Evolutionary conservation across 768 basidiomycete species (phyloP).

Genomic region (Suillus cothurnatus): DNA sequence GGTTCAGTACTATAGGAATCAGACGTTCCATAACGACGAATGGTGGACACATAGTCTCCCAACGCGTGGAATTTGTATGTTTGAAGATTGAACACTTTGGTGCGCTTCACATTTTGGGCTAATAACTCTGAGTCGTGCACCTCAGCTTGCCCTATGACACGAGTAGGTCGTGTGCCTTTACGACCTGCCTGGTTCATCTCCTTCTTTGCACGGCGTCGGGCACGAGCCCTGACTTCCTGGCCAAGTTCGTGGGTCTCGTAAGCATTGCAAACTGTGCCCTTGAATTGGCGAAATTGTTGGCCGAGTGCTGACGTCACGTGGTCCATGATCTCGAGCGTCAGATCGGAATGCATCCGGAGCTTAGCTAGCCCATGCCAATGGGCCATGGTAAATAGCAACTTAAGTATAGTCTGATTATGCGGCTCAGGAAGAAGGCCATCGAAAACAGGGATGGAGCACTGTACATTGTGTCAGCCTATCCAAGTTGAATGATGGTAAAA

Average conservation of each 20-base stretch:
- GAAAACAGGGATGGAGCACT: conserved; percentile 41
- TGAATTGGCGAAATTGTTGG: conserved; percentile 24
- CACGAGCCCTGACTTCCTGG: conserved; percentile 26
- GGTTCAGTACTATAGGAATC: no score
- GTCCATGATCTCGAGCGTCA: conserved; percentile 24
- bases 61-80: conserved; percentile 29
- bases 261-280: conserved; percentile 16
- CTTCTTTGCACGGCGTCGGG: conserved; percentile 14
- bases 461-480: no score
- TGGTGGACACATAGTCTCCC: conserved; percentile 12
- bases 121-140: no score
- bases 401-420: conserved; percentile 22
- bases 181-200: not conserved
- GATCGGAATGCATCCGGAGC: conserved; percentile 33
- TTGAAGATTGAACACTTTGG: conserved; percentile 17
- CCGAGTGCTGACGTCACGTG: conserved; percentile 25
- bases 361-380: conserved; percentile 41
- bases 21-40: no score
- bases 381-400: conserved; percentile 29
- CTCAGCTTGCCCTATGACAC: not conserved
- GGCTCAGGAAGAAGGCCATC: conserved; percentile 35
- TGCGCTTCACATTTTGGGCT: no score
- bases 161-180: not conserved
- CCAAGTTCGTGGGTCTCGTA: conserved; percentile 34
- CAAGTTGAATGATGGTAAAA: not conserved